Conservation (phyloP, 345 rosid species). For the Luvunga scandens region DNA sequence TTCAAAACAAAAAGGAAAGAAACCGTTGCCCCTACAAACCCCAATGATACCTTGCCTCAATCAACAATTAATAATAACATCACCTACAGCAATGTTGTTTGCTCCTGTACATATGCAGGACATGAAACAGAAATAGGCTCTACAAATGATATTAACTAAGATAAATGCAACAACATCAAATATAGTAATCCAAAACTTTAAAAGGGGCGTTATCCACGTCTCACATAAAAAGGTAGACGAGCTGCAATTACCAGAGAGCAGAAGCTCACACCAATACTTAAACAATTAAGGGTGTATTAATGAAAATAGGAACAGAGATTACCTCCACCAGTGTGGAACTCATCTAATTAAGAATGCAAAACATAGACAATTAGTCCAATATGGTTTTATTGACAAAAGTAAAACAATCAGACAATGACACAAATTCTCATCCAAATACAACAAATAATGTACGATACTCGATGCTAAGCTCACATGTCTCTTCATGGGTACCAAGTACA, state of each 20-base stretch:
- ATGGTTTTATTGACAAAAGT: slow-evolving; percentile 24
- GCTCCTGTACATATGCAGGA: slow-evolving; percentile 62
- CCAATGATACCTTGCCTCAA: slow-evolving; percentile 66
- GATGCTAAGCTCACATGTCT: slow-evolving; percentile 31
- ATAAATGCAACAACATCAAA: slow-evolving; percentile 21
- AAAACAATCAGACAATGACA: slow-evolving; percentile 28
- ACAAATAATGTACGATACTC: slow-evolving; percentile 18
- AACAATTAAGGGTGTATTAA: slow-evolving; percentile 25
- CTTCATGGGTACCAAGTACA: slow-evolving; percentile 56
- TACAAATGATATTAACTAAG: slow-evolving; percentile 42
- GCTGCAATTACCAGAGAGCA: slow-evolving; percentile 18
- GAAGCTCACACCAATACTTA: slow-evolving; percentile 13
- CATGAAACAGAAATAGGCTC: slow-evolving; percentile 50
- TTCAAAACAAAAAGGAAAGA: slow-evolving; percentile 27
- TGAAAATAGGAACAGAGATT: slow-evolving; percentile 35
- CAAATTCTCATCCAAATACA: slow-evolving; percentile 48
- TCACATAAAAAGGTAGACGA: slow-evolving; percentile 15
- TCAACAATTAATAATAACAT: slow-evolving; percentile 48
- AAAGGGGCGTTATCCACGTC: background rate
- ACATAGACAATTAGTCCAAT: slow-evolving; percentile 33
- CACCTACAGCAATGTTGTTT: slow-evolving; percentile 60
- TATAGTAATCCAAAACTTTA: slow-evolving; percentile 6
- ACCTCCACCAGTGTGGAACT: slow-evolving; percentile 46
- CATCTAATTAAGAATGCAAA: slow-evolving; percentile 35
- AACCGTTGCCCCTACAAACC: slow-evolving; percentile 44